Evolutionary conservation across 495 filamentous ascomycete genomes (phyloP), one percentile per base, ranked within the genome.

Genomic region (Hyaloscypha hepaticicola): DNA sequence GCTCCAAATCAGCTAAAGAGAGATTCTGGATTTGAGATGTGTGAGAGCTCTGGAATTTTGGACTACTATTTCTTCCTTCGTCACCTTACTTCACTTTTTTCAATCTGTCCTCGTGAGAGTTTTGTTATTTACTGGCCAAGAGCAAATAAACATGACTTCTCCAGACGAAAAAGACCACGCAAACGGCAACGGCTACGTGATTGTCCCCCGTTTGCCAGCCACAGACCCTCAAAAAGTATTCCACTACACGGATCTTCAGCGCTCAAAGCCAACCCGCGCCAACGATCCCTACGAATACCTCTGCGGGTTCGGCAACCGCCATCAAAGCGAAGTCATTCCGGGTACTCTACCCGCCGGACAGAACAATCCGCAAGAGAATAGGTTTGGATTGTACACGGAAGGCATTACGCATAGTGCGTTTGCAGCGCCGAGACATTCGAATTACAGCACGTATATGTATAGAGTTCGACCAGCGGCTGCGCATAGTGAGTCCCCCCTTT

Each of bases 341-440:
- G 65, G 72, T 11, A 70, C 72, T 12, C 58, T 77, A 9, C 75
- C 75, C n/a, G 63, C 45, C 4, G 86, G 79, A 34, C 82, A 85
- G 11, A 91, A 90, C 76, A 90, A 87, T 28, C 86, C 88, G 2
- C 90, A 91, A 69, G 89, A 89, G 68, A 85, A 81, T 22, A 76
- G 82, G 0, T 86, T 85, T 63, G 89, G 88, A 2, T 80, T 92
- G 14, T 91, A 91, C 67, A 78, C 88, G 14, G 90, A 93, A 73
- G 91, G 91, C 74, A 80, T 93, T 34, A 92, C 90, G n/a, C 89
- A 90, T n/a, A 90, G 88, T 2, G 83, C 90, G 14, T 93, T 93
- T 73, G 90, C 89, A 24, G 88, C 88, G 14, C 86, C 88, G 0
- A 78, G 90, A 24, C 80, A 82, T 68, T 83, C 86, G 63, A 90